Percentiles rank a stretch among this genome's conserved stretches.
phyloP scores from a whole-genome alignment of 495 filamentous ascomycete genomes.

The Pseudomonodictys pantanalensis region DNA sequence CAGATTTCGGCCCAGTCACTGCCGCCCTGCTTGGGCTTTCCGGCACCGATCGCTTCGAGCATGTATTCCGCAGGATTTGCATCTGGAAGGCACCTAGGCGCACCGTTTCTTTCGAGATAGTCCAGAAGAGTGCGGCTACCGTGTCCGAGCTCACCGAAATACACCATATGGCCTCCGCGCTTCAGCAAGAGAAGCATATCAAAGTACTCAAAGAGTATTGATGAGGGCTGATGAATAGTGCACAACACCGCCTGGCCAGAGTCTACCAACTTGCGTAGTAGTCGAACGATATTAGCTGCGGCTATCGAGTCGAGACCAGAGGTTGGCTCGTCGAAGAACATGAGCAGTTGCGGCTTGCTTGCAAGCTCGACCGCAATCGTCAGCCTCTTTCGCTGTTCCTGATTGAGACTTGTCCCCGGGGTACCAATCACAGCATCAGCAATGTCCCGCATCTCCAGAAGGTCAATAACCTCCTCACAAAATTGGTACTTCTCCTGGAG shows the following conservation, averaged over 20 bases:
- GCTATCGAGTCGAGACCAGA: slow-evolving; percentile 36
- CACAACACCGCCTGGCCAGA: slow-evolving; percentile 35
- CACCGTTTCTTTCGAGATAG: slow-evolving; percentile 55
- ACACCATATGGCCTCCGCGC: neutral
- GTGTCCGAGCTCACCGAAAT: neutral
- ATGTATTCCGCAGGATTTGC: slow-evolving; percentile 61
- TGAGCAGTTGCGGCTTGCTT: slow-evolving; percentile 35
- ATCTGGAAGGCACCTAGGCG: slow-evolving; percentile 45
- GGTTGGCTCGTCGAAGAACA: slow-evolving; percentile 42
- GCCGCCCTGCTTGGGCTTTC: slow-evolving; percentile 30
- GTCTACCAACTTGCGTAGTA: slow-evolving; percentile 1
- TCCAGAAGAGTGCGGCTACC: slow-evolving; percentile 12
- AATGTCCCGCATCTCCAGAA: slow-evolving; percentile 49
- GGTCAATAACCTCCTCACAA: slow-evolving; percentile 53
- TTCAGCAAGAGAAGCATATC: neutral
- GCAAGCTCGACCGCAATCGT: slow-evolving; percentile 41
- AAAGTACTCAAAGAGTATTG: slow-evolving; percentile 8
- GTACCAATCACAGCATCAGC: slow-evolving; percentile 41
- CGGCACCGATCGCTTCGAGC: slow-evolving; percentile 49
- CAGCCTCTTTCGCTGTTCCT: slow-evolving; percentile 44
- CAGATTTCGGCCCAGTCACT: slow-evolving; percentile 52
- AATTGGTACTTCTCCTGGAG: slow-evolving; percentile 50
- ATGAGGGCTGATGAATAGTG: slow-evolving; percentile 33
- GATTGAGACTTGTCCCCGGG: slow-evolving; percentile 32
- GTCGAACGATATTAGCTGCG: neutral